phyloP scores from a whole-genome alignment of 768 basidiomycete genomes.

The Tylopilus felleus region DNA sequence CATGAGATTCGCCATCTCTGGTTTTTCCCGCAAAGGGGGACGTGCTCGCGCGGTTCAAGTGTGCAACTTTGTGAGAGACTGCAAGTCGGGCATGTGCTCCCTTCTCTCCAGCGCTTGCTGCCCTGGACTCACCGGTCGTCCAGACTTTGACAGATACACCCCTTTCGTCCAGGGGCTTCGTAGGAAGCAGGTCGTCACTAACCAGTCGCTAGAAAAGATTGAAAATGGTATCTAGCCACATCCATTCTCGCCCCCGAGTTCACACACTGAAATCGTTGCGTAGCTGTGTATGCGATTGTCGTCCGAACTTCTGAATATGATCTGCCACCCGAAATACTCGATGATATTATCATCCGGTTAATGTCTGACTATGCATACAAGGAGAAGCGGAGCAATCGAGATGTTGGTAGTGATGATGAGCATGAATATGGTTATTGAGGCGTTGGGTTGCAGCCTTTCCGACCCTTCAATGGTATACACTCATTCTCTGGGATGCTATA shows the following conservation, averaged over 20 bases:
- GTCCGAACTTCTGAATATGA: conserved; percentile 75
- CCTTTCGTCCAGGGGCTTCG: conserved; percentile 67
- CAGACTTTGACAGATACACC: conserved; percentile 78
- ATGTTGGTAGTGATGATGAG: conserved; percentile 25
- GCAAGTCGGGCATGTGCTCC: conserved; percentile 57
- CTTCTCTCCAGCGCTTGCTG: background rate
- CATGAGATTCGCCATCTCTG: conserved; percentile 92
- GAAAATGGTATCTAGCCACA: conserved; percentile 64
- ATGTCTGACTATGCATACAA: conserved; percentile 34
- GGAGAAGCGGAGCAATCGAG: conserved; percentile 19
- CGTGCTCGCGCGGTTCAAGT: conserved; percentile 59
- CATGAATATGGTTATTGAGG: conserved; percentile 21
- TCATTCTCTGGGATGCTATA: background rate
- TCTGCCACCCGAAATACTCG: conserved; percentile 61
- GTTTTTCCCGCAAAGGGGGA: conserved; percentile 65
- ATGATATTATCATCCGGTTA: conserved; percentile 59
- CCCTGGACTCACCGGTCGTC: background rate
- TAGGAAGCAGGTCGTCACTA: conserved; percentile 87
- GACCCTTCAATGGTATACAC: background rate
- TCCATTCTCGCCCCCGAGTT: background rate
- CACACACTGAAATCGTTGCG: conserved; percentile 4
- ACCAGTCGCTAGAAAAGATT: conserved; percentile 89
- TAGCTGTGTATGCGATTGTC: conserved; percentile 71
- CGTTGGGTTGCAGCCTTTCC: background rate
- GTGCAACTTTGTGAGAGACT: conserved; percentile 68